phyloP scores from a whole-genome alignment of 2,329 filamentous ascomycete genomes.

The Neofusicoccum laricinum region DNA sequence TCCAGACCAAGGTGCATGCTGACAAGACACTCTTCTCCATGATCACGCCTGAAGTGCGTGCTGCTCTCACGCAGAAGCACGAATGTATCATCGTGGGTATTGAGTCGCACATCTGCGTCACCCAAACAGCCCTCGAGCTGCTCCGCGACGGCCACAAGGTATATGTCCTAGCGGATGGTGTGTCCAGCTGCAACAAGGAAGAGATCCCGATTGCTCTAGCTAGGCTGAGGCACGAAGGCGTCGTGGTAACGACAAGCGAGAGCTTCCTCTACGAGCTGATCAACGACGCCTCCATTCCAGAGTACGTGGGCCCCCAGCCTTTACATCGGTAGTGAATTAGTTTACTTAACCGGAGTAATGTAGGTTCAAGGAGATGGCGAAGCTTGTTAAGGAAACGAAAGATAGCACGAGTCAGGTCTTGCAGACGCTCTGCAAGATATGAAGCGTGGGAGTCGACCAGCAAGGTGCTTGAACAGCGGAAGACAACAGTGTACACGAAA shows the following conservation, averaged over 20 bases:
- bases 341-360: neutral
- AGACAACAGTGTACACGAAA: neutral
- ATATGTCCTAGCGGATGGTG: slow-evolving; percentile 84
- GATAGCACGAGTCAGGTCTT: slow-evolving; percentile 68
- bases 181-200: slow-evolving; percentile 80
- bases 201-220: slow-evolving; percentile 79
- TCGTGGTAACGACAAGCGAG: slow-evolving; percentile 81
- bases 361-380: slow-evolving; percentile 68
- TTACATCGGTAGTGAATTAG: neutral
- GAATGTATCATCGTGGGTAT: slow-evolving; percentile 83
- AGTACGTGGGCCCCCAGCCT: slow-evolving; percentile 35
- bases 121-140: slow-evolving; percentile 85
- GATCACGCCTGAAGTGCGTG: slow-evolving; percentile 65
- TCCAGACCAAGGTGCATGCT: slow-evolving; percentile 54
- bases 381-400: slow-evolving; percentile 74
- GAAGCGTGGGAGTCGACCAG: neutral
- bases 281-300: slow-evolving; percentile 70
- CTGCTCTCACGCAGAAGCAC: slow-evolving; percentile 43
- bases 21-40: slow-evolving; percentile 95
- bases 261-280: slow-evolving; percentile 86
- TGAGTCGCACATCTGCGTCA: slow-evolving; percentile 91
- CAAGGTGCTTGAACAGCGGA: too few species aligned
- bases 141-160: slow-evolving; percentile 72
- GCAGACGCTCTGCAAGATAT: slow-evolving; percentile 63
- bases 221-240: slow-evolving; percentile 71